Base-by-base conservation (phyloP, 148 eudicot species). In the Vaccinium myrtillus region DNA sequence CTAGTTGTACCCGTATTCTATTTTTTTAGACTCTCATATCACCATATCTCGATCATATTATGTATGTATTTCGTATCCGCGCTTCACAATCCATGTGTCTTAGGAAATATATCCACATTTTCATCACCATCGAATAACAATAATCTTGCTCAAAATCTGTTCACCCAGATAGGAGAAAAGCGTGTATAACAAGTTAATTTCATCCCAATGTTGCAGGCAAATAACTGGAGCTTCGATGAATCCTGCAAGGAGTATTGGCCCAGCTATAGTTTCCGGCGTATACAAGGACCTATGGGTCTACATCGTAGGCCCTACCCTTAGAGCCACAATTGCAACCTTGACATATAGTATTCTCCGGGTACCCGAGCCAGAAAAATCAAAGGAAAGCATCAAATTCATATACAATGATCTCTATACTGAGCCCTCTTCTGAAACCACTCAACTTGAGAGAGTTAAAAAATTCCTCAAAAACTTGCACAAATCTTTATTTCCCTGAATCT, bases 191-290 rank as follows among this genome's bases (percentile, higher is more conserved):
- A 48, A 21, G 50, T 50, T 46, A 48, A 53, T 56, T 77, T 48
- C 16, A 21, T 59, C 18, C 75, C 77, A 30, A 48, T 25, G 69
- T 54, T 80, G 80, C 89, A 90, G 92, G 84, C 86, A 88, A 4
- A 88, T 85, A 15, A 88, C 92, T 12, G 92, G 92, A 53, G 91
- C 91, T 81, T 84, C 91, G 27, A 88, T 90, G 90, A 90, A 90
- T 75, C 92, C 91, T 8, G 89, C 91, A 80, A 90, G 90, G 81
- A 90, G 92, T 69, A 80, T 90, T 50, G 90, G 90, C 55, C 90
- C 90, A 46, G 92, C 92, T 10, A 5, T 88, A 2, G 86, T 84
- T 50, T 59, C 87, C 4, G 87, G 90, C 6, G 75, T 50, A 21
- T 82, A 81, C n/a, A 87, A 87, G 73, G 86, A 90, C 51, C 83